Conservation (phyloP, 371 early-diverging fungal genomes). For the Lichtheimia ornata region DNA sequence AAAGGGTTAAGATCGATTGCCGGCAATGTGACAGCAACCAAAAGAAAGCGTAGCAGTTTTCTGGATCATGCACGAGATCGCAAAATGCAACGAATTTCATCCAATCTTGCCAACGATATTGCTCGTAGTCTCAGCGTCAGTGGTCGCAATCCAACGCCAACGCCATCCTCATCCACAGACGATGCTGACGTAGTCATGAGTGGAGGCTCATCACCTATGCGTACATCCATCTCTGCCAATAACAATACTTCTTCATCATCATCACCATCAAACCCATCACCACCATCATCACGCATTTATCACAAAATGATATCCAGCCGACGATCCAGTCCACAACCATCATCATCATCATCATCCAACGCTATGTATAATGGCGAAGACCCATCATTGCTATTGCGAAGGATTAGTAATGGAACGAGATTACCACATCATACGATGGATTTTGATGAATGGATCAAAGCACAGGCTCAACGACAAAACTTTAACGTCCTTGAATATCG, state of each 20-base stretch:
- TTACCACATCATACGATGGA: constrained; percentile 8
- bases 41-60: constrained; percentile 47
- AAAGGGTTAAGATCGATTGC: constrained; percentile 6
- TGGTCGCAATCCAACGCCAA: constrained; percentile 7
- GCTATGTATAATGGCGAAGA: constrained; percentile 2
- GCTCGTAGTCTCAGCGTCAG: constrained; percentile 42
- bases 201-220: not conserved
- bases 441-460: constrained; percentile 21
- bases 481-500: constrained; percentile 15
- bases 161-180: not conserved
- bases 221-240: not conserved
- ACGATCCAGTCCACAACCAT: constrained; percentile 8
- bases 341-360: constrained; percentile 4
- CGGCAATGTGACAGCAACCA: constrained; percentile 15
- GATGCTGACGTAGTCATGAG: constrained; percentile 20
- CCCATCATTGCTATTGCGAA: not conserved
- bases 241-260: not conserved
- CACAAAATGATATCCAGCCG: constrained; percentile 1
- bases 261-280: not conserved
- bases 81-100: constrained; percentile 43
- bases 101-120: constrained; percentile 44
- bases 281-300: not conserved
- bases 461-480: constrained; percentile 22
- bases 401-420: no score
- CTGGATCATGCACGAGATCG: constrained; percentile 35